These are phyloP conservation scores for Arctium minus DNA, from an alignment of 129 eudicot species.

Conservation along the genomic window DNA sequence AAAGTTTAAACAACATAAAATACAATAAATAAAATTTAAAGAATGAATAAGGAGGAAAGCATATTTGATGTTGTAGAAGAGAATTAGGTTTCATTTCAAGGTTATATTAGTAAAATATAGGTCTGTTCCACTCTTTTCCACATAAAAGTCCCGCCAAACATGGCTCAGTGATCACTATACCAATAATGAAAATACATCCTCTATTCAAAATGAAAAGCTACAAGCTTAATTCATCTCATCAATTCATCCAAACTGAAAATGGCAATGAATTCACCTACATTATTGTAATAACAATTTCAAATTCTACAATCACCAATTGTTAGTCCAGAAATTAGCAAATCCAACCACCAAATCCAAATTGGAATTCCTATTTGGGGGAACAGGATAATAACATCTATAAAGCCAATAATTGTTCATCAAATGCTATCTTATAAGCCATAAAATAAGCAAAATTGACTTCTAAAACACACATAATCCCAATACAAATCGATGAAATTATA, in stretches of 20 bases:
- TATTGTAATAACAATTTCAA: neutral
- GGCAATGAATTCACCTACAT: neutral
- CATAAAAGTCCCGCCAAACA: no score
- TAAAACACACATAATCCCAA: neutral
- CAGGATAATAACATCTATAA: neutral
- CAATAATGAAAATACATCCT: neutral
- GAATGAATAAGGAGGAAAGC: no score
- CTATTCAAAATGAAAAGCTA: neutral
- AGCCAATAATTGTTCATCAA: neutral
- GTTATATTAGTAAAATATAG: no score
- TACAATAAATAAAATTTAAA: no score
- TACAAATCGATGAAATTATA: neutral
- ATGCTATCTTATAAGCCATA: neutral
- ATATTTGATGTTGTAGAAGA: no score
- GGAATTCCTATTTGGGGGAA: neutral
- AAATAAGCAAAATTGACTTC: neutral
- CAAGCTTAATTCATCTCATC: neutral
- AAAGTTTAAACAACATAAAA: no score
- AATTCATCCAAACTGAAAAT: neutral
- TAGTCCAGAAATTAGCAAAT: neutral
- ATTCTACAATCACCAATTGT: neutral
- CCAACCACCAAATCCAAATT: neutral
- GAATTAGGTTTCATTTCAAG: no score
- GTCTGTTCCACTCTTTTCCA: no score
- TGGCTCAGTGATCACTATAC: no score